phyloP scores from a whole-genome alignment of 768 basidiomycete genomes.

The Termitomyces heimii region DNA sequence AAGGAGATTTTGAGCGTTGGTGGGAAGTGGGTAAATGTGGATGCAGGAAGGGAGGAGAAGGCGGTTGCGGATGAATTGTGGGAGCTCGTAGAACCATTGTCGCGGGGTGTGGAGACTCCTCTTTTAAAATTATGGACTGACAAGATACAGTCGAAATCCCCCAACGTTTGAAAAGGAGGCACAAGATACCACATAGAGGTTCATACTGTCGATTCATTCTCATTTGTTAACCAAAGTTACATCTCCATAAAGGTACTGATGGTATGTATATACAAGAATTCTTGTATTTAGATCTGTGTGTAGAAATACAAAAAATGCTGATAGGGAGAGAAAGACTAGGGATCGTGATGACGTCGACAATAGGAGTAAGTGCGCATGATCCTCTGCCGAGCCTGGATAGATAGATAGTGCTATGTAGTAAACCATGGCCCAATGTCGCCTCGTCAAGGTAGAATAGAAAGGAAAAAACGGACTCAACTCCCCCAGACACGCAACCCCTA shows the following conservation, averaged over 20 bases:
- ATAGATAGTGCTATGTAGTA: conserved; percentile 4
- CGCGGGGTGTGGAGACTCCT: conserved; percentile 30
- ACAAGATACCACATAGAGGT: background rate
- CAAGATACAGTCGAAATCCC: conserved; percentile 4
- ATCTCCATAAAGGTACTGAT: background rate
- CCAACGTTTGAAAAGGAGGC: background rate
- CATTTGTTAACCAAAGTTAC: background rate
- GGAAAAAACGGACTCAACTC: background rate
- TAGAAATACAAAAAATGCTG: conserved; percentile 12
- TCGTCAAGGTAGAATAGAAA: background rate
- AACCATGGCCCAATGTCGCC: background rate
- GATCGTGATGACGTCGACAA: conserved; percentile 10
- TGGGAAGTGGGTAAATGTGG: conserved; percentile 45
- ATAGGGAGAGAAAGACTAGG: conserved; percentile 9
- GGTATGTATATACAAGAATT: background rate
- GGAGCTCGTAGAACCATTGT: conserved; percentile 39
- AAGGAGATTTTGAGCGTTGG: conserved; percentile 35
- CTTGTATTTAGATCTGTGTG: conserved; percentile 5
- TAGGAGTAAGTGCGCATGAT: background rate
- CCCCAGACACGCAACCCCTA: conserved; percentile 15
- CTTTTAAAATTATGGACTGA: conserved; percentile 48
- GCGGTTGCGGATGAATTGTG: conserved; percentile 53
- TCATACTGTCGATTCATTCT: background rate
- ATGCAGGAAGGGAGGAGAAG: conserved; percentile 49
- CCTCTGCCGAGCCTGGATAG: conserved; percentile 2